Evolutionary conservation across 148 eudicot species (phyloP).

Genomic region (Spergularia marina): DNA sequence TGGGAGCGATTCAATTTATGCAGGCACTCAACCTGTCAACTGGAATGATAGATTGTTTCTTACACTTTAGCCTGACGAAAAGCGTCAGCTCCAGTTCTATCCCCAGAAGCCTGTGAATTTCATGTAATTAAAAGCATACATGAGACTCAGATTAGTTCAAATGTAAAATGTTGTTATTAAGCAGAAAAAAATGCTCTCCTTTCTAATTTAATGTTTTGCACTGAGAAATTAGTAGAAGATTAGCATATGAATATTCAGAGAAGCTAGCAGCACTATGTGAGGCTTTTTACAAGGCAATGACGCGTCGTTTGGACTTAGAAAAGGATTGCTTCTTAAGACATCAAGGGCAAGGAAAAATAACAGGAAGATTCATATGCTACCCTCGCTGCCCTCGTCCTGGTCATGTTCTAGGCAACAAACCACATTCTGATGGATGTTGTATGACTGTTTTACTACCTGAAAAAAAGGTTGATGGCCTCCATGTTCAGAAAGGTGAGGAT

Average conservation of each 20-base stretch:
- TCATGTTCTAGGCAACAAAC: slow-evolving; percentile 39
- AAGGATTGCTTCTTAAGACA: slow-evolving; percentile 39
- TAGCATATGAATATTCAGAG: slow-evolving; percentile 30
- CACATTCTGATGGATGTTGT: slow-evolving; percentile 52
- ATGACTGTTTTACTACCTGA: slow-evolving; percentile 35
- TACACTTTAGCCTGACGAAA: slow-evolving; percentile 38
- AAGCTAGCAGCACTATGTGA: slow-evolving; percentile 20
- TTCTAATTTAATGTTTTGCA: not conserved
- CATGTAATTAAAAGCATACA: slow-evolving; percentile 26
- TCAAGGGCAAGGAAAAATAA: slow-evolving; percentile 30
- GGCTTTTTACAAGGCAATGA: slow-evolving; percentile 38
- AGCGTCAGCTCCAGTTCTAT: slow-evolving; percentile 45
- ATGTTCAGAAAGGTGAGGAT: slow-evolving; percentile 40
- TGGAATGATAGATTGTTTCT: slow-evolving; percentile 65
- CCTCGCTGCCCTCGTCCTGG: slow-evolving; percentile 51
- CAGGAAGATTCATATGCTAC: slow-evolving; percentile 41
- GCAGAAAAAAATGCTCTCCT: too few species aligned
- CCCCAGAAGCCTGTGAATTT: slow-evolving; percentile 54
- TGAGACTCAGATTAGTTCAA: too few species aligned
- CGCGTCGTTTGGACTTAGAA: slow-evolving; percentile 35
- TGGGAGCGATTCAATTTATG: slow-evolving; percentile 40
- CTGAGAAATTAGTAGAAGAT: slow-evolving; percentile 25
- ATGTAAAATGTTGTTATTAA: not conserved
- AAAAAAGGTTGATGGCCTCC: slow-evolving; percentile 50
- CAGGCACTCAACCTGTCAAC: slow-evolving; percentile 36